Evolutionary conservation across 495 filamentous ascomycete genomes (phyloP).

Genomic region (Aspergillus kassunensis): DNA sequence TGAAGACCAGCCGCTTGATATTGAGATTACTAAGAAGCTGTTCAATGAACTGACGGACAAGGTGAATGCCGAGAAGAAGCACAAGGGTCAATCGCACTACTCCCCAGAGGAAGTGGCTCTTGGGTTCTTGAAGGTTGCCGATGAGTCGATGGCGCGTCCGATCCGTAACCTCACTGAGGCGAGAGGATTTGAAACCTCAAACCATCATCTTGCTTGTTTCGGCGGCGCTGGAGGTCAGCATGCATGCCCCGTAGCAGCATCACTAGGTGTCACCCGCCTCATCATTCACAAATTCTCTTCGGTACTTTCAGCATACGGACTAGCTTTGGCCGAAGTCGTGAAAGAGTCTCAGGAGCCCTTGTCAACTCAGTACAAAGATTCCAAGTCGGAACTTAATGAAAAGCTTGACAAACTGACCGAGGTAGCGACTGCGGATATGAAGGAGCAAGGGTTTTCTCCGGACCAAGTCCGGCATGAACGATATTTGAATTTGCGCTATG

Average conservation of each 20-base stretch:
- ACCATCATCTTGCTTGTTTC: slow-evolving; percentile 51
- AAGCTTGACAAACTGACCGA: slow-evolving; percentile 30
- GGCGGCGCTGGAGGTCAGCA: slow-evolving; percentile 55
- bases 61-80: slow-evolving; percentile 44
- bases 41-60: slow-evolving; percentile 74
- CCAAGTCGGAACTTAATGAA: slow-evolving; percentile 31
- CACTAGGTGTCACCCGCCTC: slow-evolving; percentile 48
- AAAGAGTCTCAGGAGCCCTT: slow-evolving; percentile 50
- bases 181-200: slow-evolving; percentile 46
- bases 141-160: slow-evolving; percentile 52
- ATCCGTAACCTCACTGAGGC: slow-evolving; percentile 53
- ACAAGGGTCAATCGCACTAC: slow-evolving; percentile 61
- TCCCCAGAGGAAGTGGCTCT: slow-evolving; percentile 80
- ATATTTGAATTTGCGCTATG: slow-evolving; percentile 53
- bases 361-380: slow-evolving; percentile 34
- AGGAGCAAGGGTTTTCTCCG: slow-evolving; percentile 33
- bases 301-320: slow-evolving; percentile 50
- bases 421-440: slow-evolving; percentile 35
- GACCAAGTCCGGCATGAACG: slow-evolving; percentile 45
- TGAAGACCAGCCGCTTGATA: slow-evolving; percentile 83
- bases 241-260: slow-evolving; percentile 48
- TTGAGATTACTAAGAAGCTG: slow-evolving; percentile 67
- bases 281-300: slow-evolving; percentile 54
- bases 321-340: slow-evolving; percentile 51
- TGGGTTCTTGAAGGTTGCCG: slow-evolving; percentile 52